Percentiles rank a stretch among this genome's conserved stretches.
These are phyloP conservation scores for Cyberlindnera mycetangii DNA, from an alignment of 805 yeast species.

Conservation along the genomic window DNA sequence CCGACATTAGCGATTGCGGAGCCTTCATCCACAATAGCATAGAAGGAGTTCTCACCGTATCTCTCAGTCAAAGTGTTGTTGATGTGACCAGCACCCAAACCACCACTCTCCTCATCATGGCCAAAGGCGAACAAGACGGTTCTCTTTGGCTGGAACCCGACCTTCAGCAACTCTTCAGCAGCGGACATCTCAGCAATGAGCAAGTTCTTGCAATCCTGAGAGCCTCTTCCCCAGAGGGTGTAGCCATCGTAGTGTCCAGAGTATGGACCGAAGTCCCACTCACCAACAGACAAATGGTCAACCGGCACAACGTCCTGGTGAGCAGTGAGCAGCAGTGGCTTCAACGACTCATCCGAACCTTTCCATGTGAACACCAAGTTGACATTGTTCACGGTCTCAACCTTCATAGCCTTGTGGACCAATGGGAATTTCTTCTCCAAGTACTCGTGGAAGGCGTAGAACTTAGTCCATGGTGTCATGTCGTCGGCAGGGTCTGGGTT, in stretches of 20 bases:
- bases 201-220: constrained; percentile 68
- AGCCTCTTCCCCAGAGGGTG: constrained; percentile 69
- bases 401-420: constrained; percentile 44
- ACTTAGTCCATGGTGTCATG: constrained; percentile 31
- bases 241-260: constrained; percentile 62
- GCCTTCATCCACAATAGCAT: constrained; percentile 66
- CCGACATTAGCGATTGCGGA: constrained; percentile 34
- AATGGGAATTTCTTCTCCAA: constrained; percentile 53
- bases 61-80: constrained; percentile 43
- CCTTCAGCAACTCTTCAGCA: constrained; percentile 45
- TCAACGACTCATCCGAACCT: constrained; percentile 48
- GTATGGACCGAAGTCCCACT: constrained; percentile 70
- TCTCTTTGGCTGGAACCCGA: constrained; percentile 50
- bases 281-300: constrained; percentile 47
- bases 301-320: constrained; percentile 85
- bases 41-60: constrained; percentile 58
- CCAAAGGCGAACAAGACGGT: constrained; percentile 65
- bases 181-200: constrained; percentile 63
- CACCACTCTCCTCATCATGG: constrained; percentile 72
- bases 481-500: constrained; percentile 27
- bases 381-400: constrained; percentile 56
- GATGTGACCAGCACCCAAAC: constrained; percentile 60
- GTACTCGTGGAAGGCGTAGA: constrained; percentile 46
- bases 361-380: constrained; percentile 63
- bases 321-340: constrained; percentile 69